Percentiles rank a stretch among this genome's conserved stretches.
Evolutionary conservation across 2,329 filamentous ascomycete genomes (phyloP).

Genomic region (Tolypocladium cylindrosporum): DNA sequence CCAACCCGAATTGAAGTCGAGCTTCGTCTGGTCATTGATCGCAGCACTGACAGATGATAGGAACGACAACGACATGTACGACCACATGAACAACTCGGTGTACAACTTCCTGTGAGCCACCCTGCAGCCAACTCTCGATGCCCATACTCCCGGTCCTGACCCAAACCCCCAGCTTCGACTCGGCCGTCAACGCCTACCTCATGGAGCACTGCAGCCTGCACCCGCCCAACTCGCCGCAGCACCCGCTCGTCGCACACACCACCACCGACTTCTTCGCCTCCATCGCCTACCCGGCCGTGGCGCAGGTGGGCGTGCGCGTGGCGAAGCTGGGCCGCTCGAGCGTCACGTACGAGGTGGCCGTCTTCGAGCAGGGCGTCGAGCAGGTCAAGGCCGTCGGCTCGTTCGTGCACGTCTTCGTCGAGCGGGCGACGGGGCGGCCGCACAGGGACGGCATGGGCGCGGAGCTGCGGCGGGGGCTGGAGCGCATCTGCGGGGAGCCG

Average conservation of each 20-base stretch:
- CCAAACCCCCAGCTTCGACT: conserved; percentile 56
- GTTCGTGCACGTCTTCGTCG: conserved; percentile 84
- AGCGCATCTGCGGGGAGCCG: conserved; percentile 31
- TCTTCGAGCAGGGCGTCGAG: conserved; percentile 68
- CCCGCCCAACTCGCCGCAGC: conserved; percentile 59
- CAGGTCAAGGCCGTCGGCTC: conserved; percentile 75
- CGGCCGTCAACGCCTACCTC: conserved; percentile 80
- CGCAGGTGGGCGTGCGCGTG: conserved; percentile 74
- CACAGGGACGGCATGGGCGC: conserved; percentile 52
- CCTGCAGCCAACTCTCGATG: not conserved
- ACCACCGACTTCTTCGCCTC: conserved; percentile 79
- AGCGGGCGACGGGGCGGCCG: conserved; percentile 61
- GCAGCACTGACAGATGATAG: conserved; percentile 28
- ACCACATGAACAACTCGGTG: conserved; percentile 84
- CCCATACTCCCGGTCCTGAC: not conserved
- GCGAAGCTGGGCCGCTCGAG: conserved; percentile 78
- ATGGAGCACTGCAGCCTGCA: conserved; percentile 67
- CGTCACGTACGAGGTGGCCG: conserved; percentile 79
- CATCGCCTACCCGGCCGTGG: conserved; percentile 69
- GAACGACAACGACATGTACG: conserved; percentile 92
- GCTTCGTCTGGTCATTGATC: not conserved
- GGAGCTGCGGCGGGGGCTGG: conserved; percentile 47
- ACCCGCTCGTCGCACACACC: conserved; percentile 76
- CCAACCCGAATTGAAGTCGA: not conserved
- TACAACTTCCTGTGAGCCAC: conserved; percentile 63